Base-by-base conservation (phyloP, 208 protist species). In the Trypanosoma avium region DNA sequence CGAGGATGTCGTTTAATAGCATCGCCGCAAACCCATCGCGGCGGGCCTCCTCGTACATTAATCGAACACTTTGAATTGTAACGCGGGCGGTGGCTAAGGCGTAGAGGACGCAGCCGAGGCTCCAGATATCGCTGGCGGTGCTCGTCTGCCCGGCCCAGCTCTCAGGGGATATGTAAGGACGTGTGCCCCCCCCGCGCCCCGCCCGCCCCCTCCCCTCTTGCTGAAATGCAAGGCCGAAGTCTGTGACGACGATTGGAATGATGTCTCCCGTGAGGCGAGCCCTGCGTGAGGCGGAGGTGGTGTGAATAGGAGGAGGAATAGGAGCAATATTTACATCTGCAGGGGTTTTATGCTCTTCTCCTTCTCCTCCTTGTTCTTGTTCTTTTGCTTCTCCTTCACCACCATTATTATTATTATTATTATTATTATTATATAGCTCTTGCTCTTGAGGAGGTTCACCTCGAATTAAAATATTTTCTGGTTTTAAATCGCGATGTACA, bases 141-240 rank as follows among this genome's bases (percentile, higher is more conserved):
- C 67, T 75, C 21, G 84, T 88, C 19, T 63, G 66, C 7, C 81
- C 77, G n/a, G 60, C 30, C 80, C 81, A 92, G 52, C 75, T 65
- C 67, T 95, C 86, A 3, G 90, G 90, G n/a, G 86, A 75, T 40
- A 95, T 90, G 75, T 92, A 93, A 19, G 84, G 86, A 36, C 77
- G 79, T 12, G 90, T 95, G 30, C 86, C 86, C 32, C 83, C 86
- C 7, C 85, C 80, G 1, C 75, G 74, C 0, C 75, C 61, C 0
- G 54, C 40, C 24, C 57, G 6, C 19, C 70, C 63, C 9, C 54
- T 54, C 21, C 42, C 63, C 48, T 90, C 84, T 32, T 79, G 70
- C 36, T 73, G 10, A 27, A 90, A 82, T 3, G 89, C 85, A 5
- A 95, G 67, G 0, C 89, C 89, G 64, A 95, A 95, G 70, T 95